Percentiles rank a stretch among this genome's conserved stretches.
Evolutionary conservation across 1,284 basidiomycete species (phyloP).

Genomic region (Naganishia sp.): DNA sequence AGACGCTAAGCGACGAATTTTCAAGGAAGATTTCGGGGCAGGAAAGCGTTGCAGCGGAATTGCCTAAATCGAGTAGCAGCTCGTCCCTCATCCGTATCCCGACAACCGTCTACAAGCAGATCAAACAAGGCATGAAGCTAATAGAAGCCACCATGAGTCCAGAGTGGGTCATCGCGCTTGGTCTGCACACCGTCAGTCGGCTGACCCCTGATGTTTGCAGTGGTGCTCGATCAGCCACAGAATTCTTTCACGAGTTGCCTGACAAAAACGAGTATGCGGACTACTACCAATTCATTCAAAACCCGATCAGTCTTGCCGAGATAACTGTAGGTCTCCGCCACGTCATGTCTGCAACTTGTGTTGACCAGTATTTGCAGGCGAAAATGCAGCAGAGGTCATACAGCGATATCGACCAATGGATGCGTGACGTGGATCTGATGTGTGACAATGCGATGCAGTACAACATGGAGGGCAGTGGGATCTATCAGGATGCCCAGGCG

Average conservation of each 20-base stretch:
- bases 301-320: slow-evolving; percentile 81
- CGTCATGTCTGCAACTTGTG: neutral
- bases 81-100: neutral
- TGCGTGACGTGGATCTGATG: slow-evolving; percentile 78
- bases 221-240: slow-evolving; percentile 47
- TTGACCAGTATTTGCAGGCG: slow-evolving; percentile 42
- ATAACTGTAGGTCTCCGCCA: slow-evolving; percentile 64
- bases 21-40: slow-evolving; percentile 34
- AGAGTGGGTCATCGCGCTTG: neutral
- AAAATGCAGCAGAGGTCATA: slow-evolving; percentile 69
- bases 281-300: slow-evolving; percentile 83
- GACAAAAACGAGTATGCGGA: slow-evolving; percentile 80
- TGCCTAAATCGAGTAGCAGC: neutral
- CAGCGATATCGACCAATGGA: slow-evolving; percentile 67
- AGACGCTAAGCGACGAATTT: slow-evolving; percentile 30
- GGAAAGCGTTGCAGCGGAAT: slow-evolving; percentile 6
- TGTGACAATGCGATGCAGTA: slow-evolving; percentile 88
- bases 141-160: slow-evolving; percentile 17
- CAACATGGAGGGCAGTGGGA: slow-evolving; percentile 80
- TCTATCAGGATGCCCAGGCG: slow-evolving; percentile 78
- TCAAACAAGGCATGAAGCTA: slow-evolving; percentile 24
- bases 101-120: slow-evolving; percentile 1
- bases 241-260: slow-evolving; percentile 75
- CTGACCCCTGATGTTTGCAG: neutral
- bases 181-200: neutral